These are phyloP conservation scores for Aspergillus spinulosporus DNA, from an alignment of 2,329 filamentous ascomycete genomes.

Conservation along the genomic window DNA sequence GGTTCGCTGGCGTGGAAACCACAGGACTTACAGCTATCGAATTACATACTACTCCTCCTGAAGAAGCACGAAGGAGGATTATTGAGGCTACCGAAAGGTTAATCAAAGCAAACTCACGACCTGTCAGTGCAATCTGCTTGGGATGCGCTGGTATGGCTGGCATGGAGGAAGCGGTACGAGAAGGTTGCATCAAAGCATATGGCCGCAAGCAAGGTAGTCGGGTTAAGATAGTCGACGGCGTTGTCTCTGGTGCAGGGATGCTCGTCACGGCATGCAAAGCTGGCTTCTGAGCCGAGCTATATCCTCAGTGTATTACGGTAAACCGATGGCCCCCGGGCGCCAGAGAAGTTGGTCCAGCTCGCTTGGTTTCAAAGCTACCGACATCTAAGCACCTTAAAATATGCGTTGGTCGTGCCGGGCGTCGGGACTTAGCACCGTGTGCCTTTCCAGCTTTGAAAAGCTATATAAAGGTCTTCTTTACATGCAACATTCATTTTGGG, in stretches of 20 bases:
- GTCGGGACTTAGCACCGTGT: no score
- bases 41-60: conserved; percentile 67
- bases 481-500: no score
- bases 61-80: conserved; percentile 66
- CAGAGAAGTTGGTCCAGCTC: no score
- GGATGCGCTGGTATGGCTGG: conserved; percentile 92
- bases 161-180: conserved; percentile 72
- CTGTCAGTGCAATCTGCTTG: conserved; percentile 71
- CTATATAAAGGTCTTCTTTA: no score
- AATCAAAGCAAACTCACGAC: conserved; percentile 50
- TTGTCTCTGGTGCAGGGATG: conserved; percentile 40
- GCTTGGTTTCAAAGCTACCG: no score
- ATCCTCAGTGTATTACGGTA: no score
- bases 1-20: conserved; percentile 78
- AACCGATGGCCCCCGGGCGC: no score
- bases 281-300: conserved; percentile 28
- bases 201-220: conserved; percentile 59
- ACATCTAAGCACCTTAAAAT: no score
- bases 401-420: no score
- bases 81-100: conserved; percentile 68
- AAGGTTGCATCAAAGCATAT: conserved; percentile 64
- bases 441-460: no score
- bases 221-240: conserved; percentile 74
- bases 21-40: conserved; percentile 79
- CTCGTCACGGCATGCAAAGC: conserved; percentile 40